These are phyloP conservation scores for Stromatinia cepivora DNA, from an alignment of 2,329 filamentous ascomycete genomes.

Conservation along the genomic window DNA sequence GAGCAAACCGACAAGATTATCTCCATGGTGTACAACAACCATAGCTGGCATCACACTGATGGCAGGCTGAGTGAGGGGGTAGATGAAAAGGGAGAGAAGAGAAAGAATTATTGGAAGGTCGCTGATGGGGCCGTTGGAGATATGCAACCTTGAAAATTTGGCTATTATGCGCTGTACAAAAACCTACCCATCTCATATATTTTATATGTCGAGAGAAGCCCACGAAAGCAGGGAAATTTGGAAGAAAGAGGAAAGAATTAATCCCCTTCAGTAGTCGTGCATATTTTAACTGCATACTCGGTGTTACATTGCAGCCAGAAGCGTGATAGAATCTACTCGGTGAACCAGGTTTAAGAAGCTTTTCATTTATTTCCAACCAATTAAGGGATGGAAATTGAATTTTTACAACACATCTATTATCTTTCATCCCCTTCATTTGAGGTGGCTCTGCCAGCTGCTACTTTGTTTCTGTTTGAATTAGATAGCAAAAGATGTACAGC, in stretches of 20 bases:
- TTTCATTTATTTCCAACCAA: constrained; percentile 14
- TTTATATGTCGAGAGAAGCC: constrained; percentile 12
- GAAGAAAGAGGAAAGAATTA: not conserved
- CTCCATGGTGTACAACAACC: too few relatives aligned
- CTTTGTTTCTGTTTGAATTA: not conserved
- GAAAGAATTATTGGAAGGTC: not conserved
- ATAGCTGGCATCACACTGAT: too few relatives aligned
- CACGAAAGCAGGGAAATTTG: constrained; percentile 14
- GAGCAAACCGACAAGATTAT: not conserved
- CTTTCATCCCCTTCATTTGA: not conserved
- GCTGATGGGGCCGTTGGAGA: not conserved
- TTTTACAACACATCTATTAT: constrained; percentile 15
- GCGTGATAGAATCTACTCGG: constrained; percentile 24
- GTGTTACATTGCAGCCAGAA: constrained; percentile 22
- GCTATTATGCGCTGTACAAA: not conserved
- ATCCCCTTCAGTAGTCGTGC: constrained; percentile 14
- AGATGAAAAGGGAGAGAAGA: not conserved
- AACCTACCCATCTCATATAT: not conserved
- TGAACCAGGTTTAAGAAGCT: not conserved
- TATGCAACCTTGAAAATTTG: too few relatives aligned
- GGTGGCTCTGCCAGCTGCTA: constrained; percentile 12
- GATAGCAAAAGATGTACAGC: not conserved
- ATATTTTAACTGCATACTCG: constrained; percentile 13
- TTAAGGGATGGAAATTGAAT: constrained; percentile 3
- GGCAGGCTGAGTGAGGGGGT: constrained; percentile 1